Evolutionary conservation across 495 filamentous ascomycete species (phyloP).

Genomic region (Trypethelium eluteriae): DNA sequence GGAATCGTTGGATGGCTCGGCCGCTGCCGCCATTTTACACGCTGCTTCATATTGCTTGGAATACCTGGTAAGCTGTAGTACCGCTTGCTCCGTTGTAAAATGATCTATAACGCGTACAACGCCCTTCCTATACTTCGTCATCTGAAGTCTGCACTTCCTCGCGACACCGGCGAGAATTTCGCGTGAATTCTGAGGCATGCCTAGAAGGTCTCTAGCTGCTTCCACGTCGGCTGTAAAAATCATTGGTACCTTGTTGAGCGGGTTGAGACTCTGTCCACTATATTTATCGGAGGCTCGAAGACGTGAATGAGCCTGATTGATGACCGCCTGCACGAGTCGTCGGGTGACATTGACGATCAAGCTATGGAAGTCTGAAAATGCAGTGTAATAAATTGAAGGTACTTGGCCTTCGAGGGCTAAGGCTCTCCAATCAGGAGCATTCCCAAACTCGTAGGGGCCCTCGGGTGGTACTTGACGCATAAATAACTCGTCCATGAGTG

Average conservation of each 20-base stretch:
- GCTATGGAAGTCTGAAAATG: slow-evolving; percentile 66
- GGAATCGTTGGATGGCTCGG: background rate
- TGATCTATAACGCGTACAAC: background rate
- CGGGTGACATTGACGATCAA: slow-evolving; percentile 58
- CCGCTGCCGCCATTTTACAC: background rate
- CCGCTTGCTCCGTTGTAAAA: background rate
- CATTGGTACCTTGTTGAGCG: background rate
- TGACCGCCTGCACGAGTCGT: slow-evolving; percentile 55
- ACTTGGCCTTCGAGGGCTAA: background rate
- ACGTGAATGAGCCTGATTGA: slow-evolving; percentile 60
- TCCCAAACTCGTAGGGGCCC: slow-evolving; percentile 28
- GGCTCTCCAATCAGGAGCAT: background rate
- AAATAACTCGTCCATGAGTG: slow-evolving; percentile 58
- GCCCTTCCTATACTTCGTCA: background rate
- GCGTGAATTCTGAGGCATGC: background rate
- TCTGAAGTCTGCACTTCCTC: background rate
- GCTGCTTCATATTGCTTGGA: background rate
- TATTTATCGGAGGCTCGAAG: slow-evolving; percentile 32
- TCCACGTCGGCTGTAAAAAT: background rate
- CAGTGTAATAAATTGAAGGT: slow-evolving; percentile 59
- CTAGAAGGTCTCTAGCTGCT: background rate
- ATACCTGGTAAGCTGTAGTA: background rate
- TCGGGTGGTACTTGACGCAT: slow-evolving; percentile 59
- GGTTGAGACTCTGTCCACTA: background rate
- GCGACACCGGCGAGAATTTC: background rate